These are phyloP conservation scores for Cnidoscolus chayamansa DNA, from an alignment of 441 rosid species.

Conservation along the genomic window DNA sequence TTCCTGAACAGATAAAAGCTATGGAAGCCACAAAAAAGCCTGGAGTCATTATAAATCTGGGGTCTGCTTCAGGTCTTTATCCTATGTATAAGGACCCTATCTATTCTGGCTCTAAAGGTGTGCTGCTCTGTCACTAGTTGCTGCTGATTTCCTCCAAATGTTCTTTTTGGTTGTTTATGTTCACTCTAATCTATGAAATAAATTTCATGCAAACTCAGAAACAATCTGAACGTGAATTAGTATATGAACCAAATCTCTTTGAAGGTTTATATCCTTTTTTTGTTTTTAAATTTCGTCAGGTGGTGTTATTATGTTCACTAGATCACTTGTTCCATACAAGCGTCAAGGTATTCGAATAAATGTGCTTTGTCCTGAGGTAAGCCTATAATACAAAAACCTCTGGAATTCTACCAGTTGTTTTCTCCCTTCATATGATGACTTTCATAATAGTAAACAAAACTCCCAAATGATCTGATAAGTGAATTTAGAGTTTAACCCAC, in stretches of 20 bases:
- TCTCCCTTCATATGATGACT: too few relatives aligned
- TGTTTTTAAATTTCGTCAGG: slow-evolving; percentile 35
- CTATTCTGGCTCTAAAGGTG: slow-evolving; percentile 84
- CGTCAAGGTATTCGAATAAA: slow-evolving; percentile 81
- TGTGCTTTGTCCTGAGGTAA: slow-evolving; percentile 99
- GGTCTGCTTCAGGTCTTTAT: slow-evolving; percentile 90
- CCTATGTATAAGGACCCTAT: slow-evolving; percentile 61
- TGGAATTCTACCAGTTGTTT: not conserved
- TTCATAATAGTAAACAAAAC: not conserved
- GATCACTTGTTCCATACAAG: slow-evolving; percentile 58
- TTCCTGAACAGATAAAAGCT: slow-evolving; percentile 52
- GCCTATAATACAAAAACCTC: slow-evolving; percentile 11
- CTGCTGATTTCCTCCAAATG: not conserved
- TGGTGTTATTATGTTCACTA: slow-evolving; percentile 84
- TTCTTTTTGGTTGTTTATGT: not conserved
- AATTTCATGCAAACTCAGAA: not conserved
- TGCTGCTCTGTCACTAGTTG: slow-evolving; percentile 15
- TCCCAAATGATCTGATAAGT: not conserved
- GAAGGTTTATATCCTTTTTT: slow-evolving; percentile 15
- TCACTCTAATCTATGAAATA: not conserved
- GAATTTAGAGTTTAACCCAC: slow-evolving; percentile 8
- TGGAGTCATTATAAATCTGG: slow-evolving; percentile 87
- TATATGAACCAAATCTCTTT: not conserved
- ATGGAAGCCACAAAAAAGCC: slow-evolving; percentile 77
- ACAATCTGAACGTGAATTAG: not conserved